Evolutionary conservation across 352 stramenopile genomes (phyloP).

Genomic region (Plasmopara halstedii): DNA sequence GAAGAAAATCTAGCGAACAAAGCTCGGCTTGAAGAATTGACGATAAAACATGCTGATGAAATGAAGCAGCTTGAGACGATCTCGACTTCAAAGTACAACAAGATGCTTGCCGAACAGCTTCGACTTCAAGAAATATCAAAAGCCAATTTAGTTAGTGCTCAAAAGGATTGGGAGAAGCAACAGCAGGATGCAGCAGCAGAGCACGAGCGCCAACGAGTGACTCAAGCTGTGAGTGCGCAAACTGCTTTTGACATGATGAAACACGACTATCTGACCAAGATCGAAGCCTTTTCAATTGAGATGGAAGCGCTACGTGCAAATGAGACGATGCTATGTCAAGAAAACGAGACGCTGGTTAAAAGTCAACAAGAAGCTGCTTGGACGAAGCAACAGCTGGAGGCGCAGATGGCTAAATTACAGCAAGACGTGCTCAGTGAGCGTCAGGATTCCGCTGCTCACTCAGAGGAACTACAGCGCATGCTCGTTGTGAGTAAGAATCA

Average conservation of each 20-base stretch:
- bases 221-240: conserved; percentile 9
- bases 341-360: conserved; percentile 44
- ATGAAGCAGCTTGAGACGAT: conserved; percentile 55
- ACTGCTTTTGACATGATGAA: conserved; percentile 38
- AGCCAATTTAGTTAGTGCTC: conserved; percentile 16
- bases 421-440: conserved; percentile 45
- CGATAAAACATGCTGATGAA: conserved; percentile 43
- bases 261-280: conserved; percentile 49
- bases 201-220: conserved; percentile 14
- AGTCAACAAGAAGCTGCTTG: conserved; percentile 29
- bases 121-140: conserved; percentile 45
- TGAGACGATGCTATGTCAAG: conserved; percentile 41
- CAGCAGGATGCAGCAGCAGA: conserved; percentile 9
- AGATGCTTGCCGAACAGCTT: conserved; percentile 68
- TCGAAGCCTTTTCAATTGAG: conserved; percentile 50
- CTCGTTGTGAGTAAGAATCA: conserved; percentile 28
- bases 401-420: conserved; percentile 37
- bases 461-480: conserved; percentile 37
- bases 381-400: conserved; percentile 30
- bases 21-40: conserved; percentile 21
- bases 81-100: conserved; percentile 64
- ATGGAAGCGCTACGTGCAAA: conserved; percentile 31
- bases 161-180: conserved; percentile 19
- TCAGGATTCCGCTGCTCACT: conserved; percentile 36
- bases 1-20: conserved; percentile 9